These are phyloP conservation scores for Diplodia sapinea DNA, from an alignment of 2,329 filamentous ascomycete species.

Conservation along the genomic window DNA sequence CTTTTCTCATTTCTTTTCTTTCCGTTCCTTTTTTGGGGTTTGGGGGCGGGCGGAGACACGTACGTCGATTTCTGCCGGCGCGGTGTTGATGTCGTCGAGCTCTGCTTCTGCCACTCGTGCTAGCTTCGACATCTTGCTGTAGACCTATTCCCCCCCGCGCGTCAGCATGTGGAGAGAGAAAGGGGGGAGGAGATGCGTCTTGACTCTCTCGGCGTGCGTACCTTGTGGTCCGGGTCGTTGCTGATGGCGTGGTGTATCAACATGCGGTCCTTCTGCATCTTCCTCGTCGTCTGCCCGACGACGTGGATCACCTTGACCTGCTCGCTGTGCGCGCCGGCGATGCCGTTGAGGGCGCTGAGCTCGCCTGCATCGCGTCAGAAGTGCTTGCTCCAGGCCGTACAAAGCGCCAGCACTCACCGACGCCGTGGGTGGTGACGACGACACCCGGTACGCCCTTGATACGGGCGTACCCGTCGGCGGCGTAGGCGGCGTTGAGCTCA, in stretches of 20 bases:
- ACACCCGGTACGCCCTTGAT: constrained; percentile 54
- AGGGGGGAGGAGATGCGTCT: no score
- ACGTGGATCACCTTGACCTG: constrained; percentile 54
- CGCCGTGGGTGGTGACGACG: constrained; percentile 65
- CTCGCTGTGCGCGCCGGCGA: constrained; percentile 53
- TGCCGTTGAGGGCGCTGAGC: constrained; percentile 53
- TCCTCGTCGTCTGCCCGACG: constrained; percentile 52
- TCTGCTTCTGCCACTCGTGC: constrained; percentile 50
- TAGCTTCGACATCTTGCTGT: constrained; percentile 48
- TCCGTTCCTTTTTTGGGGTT: no score
- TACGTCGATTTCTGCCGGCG: constrained; percentile 50
- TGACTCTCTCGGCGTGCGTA: not conserved
- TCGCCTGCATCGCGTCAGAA: constrained; percentile 40
- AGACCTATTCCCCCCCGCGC: constrained; percentile 37
- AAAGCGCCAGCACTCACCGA: constrained; percentile 48
- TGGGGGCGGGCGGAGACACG: not conserved
- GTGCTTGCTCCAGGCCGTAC: not conserved
- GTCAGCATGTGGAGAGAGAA: not conserved
- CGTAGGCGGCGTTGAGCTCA: constrained; percentile 64
- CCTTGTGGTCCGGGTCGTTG: constrained; percentile 48
- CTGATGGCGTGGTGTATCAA: constrained; percentile 56
- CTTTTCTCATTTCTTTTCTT: no score
- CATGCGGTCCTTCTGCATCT: constrained; percentile 51
- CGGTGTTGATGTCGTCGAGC: constrained; percentile 48
- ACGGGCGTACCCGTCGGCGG: constrained; percentile 64